These are phyloP conservation scores for Malassezia psittaci DNA, from an alignment of 1,284 basidiomycete species.

Conservation along the genomic window DNA sequence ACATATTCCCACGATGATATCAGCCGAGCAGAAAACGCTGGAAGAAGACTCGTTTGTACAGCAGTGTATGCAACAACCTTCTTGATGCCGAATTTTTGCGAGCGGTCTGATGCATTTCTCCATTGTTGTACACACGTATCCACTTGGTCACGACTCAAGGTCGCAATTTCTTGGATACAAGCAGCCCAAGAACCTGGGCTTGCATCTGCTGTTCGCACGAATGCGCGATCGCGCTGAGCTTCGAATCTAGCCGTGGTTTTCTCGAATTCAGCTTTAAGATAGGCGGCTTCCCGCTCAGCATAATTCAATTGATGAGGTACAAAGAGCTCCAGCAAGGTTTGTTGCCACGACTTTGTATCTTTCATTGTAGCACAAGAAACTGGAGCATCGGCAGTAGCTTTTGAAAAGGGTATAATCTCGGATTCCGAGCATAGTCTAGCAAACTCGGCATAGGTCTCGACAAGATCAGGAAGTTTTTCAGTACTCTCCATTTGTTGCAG, in stretches of 20 bases:
- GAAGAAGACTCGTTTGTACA: background rate
- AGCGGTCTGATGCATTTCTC: slow-evolving; percentile 1
- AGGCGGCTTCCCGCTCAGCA: background rate
- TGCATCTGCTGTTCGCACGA: slow-evolving; percentile 1
- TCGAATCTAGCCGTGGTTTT: background rate
- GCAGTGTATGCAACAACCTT: background rate
- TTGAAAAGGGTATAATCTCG: background rate
- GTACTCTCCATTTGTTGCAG: background rate
- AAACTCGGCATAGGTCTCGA: background rate
- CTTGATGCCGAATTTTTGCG: background rate
- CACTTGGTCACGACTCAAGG: slow-evolving; percentile 1
- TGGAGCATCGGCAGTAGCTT: background rate
- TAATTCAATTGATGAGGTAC: slow-evolving; percentile 3
- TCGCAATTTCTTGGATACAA: background rate
- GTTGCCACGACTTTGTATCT: background rate
- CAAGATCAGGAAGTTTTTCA: slow-evolving; percentile 5
- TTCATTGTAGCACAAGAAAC: background rate
- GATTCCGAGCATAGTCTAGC: background rate
- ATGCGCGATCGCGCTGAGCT: slow-evolving; percentile 10
- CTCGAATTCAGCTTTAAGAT: background rate
- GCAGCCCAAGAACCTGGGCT: slow-evolving; percentile 2
- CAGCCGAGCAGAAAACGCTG: background rate
- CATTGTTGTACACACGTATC: background rate
- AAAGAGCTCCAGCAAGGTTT: slow-evolving; percentile 1
- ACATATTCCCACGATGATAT: slow-evolving; percentile 1